Evolutionary conservation across 768 basidiomycete species (phyloP).

Genomic region (Punctularia strigosozonata): DNA sequence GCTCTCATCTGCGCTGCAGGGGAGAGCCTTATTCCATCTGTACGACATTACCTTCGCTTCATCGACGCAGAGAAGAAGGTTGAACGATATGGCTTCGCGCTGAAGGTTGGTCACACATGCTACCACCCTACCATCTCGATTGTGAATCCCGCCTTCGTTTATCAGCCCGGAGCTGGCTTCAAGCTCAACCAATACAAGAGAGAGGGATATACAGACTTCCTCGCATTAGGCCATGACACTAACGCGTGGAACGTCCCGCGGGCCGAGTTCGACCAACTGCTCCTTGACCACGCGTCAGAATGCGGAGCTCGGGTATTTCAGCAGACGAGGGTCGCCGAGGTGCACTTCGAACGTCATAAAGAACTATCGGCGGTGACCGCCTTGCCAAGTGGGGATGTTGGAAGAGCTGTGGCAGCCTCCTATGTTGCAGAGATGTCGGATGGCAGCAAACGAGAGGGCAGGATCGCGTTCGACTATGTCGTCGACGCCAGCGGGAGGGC

Average conservation of each 20-base stretch:
- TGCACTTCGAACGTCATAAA: conserved; percentile 32
- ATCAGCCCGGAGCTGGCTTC: conserved; percentile 49
- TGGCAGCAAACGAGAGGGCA: conserved; percentile 18
- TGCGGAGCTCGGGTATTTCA: conserved; percentile 39
- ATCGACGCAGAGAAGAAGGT: conserved; percentile 37
- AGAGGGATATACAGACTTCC: conserved; percentile 53
- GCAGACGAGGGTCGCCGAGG: conserved; percentile 28
- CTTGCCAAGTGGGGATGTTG: conserved; percentile 25
- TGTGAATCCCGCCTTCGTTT: background rate
- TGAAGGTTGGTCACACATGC: conserved; percentile 30
- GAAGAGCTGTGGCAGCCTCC: background rate
- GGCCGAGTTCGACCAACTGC: conserved; percentile 45
- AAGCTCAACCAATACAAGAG: conserved; percentile 43
- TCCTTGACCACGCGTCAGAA: conserved; percentile 40
- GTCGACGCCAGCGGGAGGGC: conserved; percentile 24
- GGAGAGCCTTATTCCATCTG: conserved; percentile 39
- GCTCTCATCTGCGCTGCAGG: conserved; percentile 37
- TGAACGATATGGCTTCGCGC: conserved; percentile 28
- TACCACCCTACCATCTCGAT: background rate
- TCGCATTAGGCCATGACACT: conserved; percentile 34
- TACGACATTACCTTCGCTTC: conserved; percentile 38
- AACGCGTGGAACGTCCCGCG: conserved; percentile 56
- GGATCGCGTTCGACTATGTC: conserved; percentile 23
- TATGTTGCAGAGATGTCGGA: conserved; percentile 4
- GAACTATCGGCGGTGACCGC: no score